Conservation (phyloP, 129 eudicot genomes). For the Arctium lappa region DNA sequence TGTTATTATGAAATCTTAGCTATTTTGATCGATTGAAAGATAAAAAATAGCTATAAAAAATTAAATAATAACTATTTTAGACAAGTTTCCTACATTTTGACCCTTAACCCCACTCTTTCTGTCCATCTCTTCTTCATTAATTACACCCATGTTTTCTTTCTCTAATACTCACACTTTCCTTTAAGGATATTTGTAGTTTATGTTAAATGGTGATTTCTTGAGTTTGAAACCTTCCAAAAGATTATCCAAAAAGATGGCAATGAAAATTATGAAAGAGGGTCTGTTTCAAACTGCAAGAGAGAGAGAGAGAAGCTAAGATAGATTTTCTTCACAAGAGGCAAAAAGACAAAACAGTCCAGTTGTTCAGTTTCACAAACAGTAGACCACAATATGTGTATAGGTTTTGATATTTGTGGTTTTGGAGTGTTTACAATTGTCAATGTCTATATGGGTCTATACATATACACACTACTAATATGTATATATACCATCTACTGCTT, state of each 20-base stretch:
- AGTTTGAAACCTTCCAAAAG: conserved; percentile 12
- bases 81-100: background rate
- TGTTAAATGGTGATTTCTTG: background rate
- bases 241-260: conserved; percentile 23
- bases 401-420: conserved; percentile 13
- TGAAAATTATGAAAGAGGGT: conserved; percentile 22
- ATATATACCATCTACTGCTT: background rate
- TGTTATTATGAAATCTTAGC: no score
- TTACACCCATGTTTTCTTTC: background rate
- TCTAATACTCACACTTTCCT: background rate
- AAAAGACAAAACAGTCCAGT: conserved; percentile 36
- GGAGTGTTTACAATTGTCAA: conserved; percentile 24
- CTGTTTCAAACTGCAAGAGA: conserved; percentile 22
- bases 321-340: conserved; percentile 25
- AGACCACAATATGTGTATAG: conserved; percentile 18
- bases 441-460: conserved; percentile 17
- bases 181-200: background rate
- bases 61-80: background rate
- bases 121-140: background rate
- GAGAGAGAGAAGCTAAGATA: conserved; percentile 16
- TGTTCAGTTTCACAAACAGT: conserved; percentile 21
- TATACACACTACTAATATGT: conserved; percentile 28
- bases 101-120: background rate
- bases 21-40: no score
- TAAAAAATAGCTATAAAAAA: no score